Percentiles rank a stretch among this genome's conserved stretches.
Conservation (phyloP, 2,329 filamentous ascomycete species). For the Thelonectria discophora region DNA sequence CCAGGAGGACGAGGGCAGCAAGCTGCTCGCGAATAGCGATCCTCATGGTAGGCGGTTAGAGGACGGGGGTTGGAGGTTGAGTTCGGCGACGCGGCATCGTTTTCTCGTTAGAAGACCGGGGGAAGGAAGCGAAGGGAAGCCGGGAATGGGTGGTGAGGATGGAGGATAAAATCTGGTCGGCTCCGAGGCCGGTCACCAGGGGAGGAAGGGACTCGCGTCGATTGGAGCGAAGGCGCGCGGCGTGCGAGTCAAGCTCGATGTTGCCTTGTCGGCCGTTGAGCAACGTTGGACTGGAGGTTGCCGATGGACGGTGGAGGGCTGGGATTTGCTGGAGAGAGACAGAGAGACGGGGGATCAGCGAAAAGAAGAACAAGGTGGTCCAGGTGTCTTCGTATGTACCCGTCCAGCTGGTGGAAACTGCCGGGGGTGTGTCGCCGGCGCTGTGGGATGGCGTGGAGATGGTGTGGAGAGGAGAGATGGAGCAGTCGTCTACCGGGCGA, state of each 20-base stretch:
- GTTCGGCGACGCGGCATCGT: slow-evolving; percentile 42
- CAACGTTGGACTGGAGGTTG: slow-evolving; percentile 1
- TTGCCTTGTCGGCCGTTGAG: not conserved
- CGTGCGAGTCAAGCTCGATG: slow-evolving; percentile 4
- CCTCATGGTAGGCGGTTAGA: slow-evolving; percentile 67
- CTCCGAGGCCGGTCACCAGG: slow-evolving; percentile 1
- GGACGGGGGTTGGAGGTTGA: slow-evolving; percentile 30
- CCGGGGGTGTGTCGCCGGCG: slow-evolving; percentile 13
- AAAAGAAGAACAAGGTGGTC: slow-evolving; percentile 17
- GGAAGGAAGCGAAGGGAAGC: not conserved
- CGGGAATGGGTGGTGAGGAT: not conserved
- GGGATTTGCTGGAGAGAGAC: slow-evolving; percentile 8
- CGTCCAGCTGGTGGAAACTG: slow-evolving; percentile 7
- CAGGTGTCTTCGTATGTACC: not conserved
- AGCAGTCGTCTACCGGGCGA: not conserved
- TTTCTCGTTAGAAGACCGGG: slow-evolving; percentile 23
- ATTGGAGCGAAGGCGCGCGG: not conserved
- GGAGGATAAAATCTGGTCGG: not conserved
- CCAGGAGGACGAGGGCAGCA: slow-evolving; percentile 78
- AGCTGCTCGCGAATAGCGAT: slow-evolving; percentile 90
- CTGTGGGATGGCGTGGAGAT: not conserved
- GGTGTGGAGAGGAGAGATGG: not conserved
- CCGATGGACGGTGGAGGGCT: slow-evolving; percentile 5
- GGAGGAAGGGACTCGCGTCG: not conserved
- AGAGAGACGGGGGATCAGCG: slow-evolving; percentile 24